Evolutionary conservation across 1,284 basidiomycete species (phyloP), one percentile per base, ranked within the genome.

Genomic region (Pyrrhoderma noxium): DNA sequence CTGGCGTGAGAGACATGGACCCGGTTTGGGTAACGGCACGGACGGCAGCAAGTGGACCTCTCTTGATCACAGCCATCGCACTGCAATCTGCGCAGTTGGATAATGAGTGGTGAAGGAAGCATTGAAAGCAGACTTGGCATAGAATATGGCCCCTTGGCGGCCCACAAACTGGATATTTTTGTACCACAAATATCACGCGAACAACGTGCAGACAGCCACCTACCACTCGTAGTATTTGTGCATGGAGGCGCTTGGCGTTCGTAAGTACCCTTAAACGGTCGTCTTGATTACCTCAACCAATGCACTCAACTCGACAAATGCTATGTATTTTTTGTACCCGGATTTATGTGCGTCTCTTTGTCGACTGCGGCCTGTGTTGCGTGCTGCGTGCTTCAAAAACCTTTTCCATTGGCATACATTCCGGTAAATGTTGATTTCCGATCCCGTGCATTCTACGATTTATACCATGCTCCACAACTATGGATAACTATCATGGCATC

Each of bases 201-300:
- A 31, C 39, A 25, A 19, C 51, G 8, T 45, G 25, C 3, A 36
- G 45, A 37, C 13, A 35, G 39, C n/a, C 31, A 50, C n/a, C 55
- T 55, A 2, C 60, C 61, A 3, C 57, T 70, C 19, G 52, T 70
- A 34, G 75, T 76, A 55, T 87, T 85, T 59, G 68, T 89, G 14
- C 87, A 89, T 60, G 88, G 88, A 34, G 87, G 87, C 37, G 88
- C 87, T 34, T 90, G 87, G 87, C 70, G 79, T 59, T 65, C 77
- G 85, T 86, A 61, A 71, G 82, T 64, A 40, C 37, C 37, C 57
- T 27, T n/a, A n/a, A n/a, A n/a, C n/a, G n/a, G n/a, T n/a, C n/a
- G 52, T 25, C 45, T 43, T 39, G 5, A 31, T 37, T 39, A 37
- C 7, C 18, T 42, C 23, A 19, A 22, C 37, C n/a, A 22, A 16